Base-by-base conservation (phyloP, 1,284 basidiomycete genomes). In the Boletellus deceptivus region DNA sequence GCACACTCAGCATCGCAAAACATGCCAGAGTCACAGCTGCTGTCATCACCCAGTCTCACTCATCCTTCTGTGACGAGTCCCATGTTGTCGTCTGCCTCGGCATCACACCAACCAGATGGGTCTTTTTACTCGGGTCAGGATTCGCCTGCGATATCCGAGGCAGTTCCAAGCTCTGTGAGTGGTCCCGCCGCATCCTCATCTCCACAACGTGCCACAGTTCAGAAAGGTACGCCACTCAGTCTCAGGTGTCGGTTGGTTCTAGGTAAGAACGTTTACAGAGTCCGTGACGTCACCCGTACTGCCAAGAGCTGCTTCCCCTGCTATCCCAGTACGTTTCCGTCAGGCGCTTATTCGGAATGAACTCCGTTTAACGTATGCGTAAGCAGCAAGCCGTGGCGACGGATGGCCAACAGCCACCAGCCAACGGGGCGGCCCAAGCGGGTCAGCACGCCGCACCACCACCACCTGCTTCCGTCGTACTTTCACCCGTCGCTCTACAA, bases 51-150 rank as follows among this genome's bases (percentile, higher is more conserved):
- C 27, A 89, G 89, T 64, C 68, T 90, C 49, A 90, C 89, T 17
- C 87, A 90, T 65, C 84, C 82, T 38, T 90, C 89, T 5, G 75
- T 86, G 43, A 86, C 86, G 52, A 90, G 87, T 59, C 86, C 89
- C 1, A 82, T 90, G 73, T 62, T 90, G 41, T 87, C 89, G 9
- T 86, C 87, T 22, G 82, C 87, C 20, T 89, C 89, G 47, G 79
- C 73, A 46, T 88, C 88, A 52, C 80, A 84, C 59, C 84, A 79
- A 52, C 79, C 75, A 7, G 86, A 89, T 58, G 79, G 79, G 46
- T 86, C 84, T n/a, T 78, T 86, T 55, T 83, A 84, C 63, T 87
- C 78, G 56, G 80, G 75, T 44, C 79, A 77, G 67, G 79, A 82
- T 56, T 89, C 88, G 13, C 86, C 86, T 49, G 79, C 81, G 53